Evolutionary conservation across 768 basidiomycete genomes (phyloP), one percentile per base, ranked within the genome.

Genomic region (Pluteus cervinus): DNA sequence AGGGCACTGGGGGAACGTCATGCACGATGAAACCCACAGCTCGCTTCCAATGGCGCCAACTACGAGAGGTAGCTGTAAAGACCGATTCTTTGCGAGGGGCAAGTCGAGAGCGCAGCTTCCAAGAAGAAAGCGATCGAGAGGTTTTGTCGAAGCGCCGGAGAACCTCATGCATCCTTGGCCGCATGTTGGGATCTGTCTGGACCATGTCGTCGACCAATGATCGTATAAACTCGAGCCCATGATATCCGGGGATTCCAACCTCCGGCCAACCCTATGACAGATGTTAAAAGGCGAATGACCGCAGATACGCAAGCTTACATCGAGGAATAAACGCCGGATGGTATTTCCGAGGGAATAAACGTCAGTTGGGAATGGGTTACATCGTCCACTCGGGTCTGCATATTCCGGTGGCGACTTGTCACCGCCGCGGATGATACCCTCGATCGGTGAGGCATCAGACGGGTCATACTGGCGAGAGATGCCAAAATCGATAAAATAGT

Each of bases 311-410:
- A n/a, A 34, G 68, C 66, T 39, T 51, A 68, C 66, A 38, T 51
- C 30, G 0, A 60, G 11, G 34, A 69, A 63, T 11, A 61, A 47
- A 29, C 14, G 39, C 10, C 42, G 47, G 4, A 68, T 53, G 5
- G 60, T 15, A 30, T 70, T 71, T 0, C 68, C 69, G 1, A 71
- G 42, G 21, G 61, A 62, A 41, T 68, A 73, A 4, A 73, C 51
- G 23, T 74, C 72, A 0, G 60, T 62, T 0, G 61, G 49, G 30
- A 73, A 74, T 0, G 68, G 65, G 41, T 73, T 45, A 7, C 55
- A 48, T 0, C 49, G 57, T 1, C 46, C 76, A 71, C 2, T 61
- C 69, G 0, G 69, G 71, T 6, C 45, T 43, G 2, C 65, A n/a
- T n/a, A n/a, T n/a, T n/a, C n/a, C n/a, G n/a, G n/a, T n/a, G n/a